Evolutionary conservation across 352 stramenopile species (phyloP).

Genomic region (Elongisporangium anandrum): DNA sequence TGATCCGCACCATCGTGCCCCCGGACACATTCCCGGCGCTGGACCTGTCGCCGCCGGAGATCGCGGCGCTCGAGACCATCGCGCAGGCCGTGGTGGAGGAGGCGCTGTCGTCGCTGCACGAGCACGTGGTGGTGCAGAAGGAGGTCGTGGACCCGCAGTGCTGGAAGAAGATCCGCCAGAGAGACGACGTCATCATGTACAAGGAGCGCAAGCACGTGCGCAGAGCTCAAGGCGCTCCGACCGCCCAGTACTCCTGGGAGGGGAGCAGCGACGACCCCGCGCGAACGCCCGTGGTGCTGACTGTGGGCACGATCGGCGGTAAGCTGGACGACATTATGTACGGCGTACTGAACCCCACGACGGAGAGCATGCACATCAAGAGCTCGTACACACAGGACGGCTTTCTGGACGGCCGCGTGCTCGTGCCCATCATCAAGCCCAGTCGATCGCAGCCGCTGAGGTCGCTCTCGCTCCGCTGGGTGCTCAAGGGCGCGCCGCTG

Average conservation of each 20-base stretch:
- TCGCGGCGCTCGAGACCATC: slow-evolving; percentile 17
- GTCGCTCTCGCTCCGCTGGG: slow-evolving; percentile 40
- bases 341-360: slow-evolving; percentile 34
- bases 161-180: slow-evolving; percentile 38
- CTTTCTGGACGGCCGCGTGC: slow-evolving; percentile 33
- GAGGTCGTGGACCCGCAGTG: slow-evolving; percentile 27
- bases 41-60: slow-evolving; percentile 17
- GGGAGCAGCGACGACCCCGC: too few species aligned
- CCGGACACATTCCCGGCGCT: slow-evolving; percentile 30
- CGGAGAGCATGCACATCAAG: slow-evolving; percentile 47
- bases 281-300: slow-evolving; percentile 31
- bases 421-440: slow-evolving; percentile 28
- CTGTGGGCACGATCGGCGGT: slow-evolving; percentile 26
- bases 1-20: too few species aligned
- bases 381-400: slow-evolving; percentile 45
- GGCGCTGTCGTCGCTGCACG: slow-evolving; percentile 27
- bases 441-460: slow-evolving; percentile 28
- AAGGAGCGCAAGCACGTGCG: slow-evolving; percentile 18
- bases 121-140: slow-evolving; percentile 33
- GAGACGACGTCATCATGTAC: slow-evolving; percentile 44
- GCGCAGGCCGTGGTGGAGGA: slow-evolving; percentile 30
- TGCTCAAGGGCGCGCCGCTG: slow-evolving; percentile 35
- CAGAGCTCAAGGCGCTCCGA: slow-evolving; percentile 18
- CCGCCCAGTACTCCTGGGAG: too few species aligned
- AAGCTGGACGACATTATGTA: slow-evolving; percentile 50